Conservation (phyloP, 371 early-diverging fungal genomes). For the Dinochytrium kinnereticum region DNA sequence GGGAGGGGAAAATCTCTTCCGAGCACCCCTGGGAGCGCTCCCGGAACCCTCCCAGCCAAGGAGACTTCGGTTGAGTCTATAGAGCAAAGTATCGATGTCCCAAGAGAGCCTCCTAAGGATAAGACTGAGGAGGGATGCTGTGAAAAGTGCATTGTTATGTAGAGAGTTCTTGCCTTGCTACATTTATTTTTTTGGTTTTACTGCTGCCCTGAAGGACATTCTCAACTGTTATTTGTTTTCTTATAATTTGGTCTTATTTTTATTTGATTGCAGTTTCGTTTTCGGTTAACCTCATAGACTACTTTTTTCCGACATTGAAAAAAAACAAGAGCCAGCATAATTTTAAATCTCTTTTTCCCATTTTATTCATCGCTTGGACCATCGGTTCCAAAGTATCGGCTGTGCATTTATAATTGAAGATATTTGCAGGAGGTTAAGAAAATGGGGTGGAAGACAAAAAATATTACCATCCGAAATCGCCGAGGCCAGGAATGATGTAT, state of each 20-base stretch:
- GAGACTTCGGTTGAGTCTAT: background rate
- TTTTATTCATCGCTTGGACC: background rate
- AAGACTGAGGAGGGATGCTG: conserved; percentile 21
- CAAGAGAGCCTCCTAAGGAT: conserved; percentile 4
- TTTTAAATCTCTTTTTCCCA: background rate
- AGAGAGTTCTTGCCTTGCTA: background rate
- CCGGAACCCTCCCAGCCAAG: conserved; percentile 2
- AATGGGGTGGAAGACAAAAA: background rate
- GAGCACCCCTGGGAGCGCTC: too few species aligned
- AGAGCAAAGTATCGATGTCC: background rate
- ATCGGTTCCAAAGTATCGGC: conserved; percentile 18
- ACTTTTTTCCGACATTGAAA: background rate
- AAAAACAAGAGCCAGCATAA: background rate
- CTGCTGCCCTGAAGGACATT: background rate
- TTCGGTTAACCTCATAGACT: background rate
- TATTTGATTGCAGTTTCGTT: background rate
- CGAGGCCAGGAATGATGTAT: conserved; percentile 92
- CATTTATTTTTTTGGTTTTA: conserved; percentile 7
- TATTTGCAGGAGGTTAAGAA: background rate
- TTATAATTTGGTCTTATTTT: background rate
- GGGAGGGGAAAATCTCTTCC: conserved; percentile 2
- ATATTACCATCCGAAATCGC: conserved; percentile 82
- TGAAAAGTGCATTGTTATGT: conserved; percentile 22
- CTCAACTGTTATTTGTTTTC: background rate
- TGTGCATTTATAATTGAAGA: background rate